Evolutionary conservation across 768 basidiomycete genomes (phyloP).

Genomic region (Hygrophorus russula): DNA sequence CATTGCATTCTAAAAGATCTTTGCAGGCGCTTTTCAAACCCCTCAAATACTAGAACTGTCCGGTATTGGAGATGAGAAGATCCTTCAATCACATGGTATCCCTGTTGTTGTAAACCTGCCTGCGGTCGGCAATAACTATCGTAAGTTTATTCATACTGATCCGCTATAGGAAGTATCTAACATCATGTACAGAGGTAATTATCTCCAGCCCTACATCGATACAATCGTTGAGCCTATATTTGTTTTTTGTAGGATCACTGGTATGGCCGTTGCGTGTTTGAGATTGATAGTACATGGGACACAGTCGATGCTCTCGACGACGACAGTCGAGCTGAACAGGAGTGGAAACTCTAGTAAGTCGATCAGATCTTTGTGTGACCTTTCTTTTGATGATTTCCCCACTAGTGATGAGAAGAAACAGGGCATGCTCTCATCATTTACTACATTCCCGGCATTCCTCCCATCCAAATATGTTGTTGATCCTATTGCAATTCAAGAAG

Average conservation of each 20-base stretch:
- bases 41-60: slow-evolving; percentile 3
- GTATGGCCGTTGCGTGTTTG: too few species aligned
- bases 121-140: slow-evolving; percentile 4
- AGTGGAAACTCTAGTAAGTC: too few species aligned
- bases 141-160: not conserved
- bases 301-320: too few species aligned
- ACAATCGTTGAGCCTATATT: not conserved
- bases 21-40: not conserved
- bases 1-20: not conserved
- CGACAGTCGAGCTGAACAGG: too few species aligned
- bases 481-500: not conserved
- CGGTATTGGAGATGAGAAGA: slow-evolving; percentile 1
- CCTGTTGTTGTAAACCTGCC: slow-evolving; percentile 1
- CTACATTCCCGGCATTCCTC: not conserved
- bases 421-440: not conserved
- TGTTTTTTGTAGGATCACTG: too few species aligned
- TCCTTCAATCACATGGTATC: not conserved
- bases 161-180: not conserved
- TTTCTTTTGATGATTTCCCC: not conserved
- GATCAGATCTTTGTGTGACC: too few species aligned
- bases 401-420: slow-evolving; percentile 1
- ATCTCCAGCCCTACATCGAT: not conserved
- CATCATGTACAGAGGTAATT: not conserved
- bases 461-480: not conserved
- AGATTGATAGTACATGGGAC: too few species aligned